Evolutionary conservation across 169 alveolate species (phyloP), one percentile per base, ranked within the genome.

Genomic region (Plasmodium fragile): DNA sequence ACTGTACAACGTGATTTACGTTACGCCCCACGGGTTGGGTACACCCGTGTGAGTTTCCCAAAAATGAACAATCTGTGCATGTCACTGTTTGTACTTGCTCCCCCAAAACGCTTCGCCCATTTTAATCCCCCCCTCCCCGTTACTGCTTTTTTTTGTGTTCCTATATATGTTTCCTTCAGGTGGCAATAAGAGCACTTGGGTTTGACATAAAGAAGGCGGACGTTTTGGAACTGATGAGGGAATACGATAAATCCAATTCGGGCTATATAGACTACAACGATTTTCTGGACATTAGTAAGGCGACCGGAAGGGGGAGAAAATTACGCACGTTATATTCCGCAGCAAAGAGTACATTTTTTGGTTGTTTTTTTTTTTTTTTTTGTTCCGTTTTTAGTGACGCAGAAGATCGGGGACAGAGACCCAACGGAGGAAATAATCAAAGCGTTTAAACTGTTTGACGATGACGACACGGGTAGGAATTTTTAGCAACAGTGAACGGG

Each of bases 181-280:
- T 99, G 18, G 99, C 99, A n/a, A 98, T 99, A 99, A 94, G 99
- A 75, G 99, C 99, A 1, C 97, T 99, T 32, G 99, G 99, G 3
- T 99, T 99, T 92, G 99, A 99, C 72, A 98, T 98, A 22, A 98
- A 98, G 96, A 99, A 98, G 93, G 99, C 98, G 71, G 99, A 98
- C 80, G 99, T 99, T 65, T 92, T 96, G 92, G 98, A 97, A 72
- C 93, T 97, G 70, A 97, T 97, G 97, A 84, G 96, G 83, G 97
- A 97, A 79, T 98, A 98, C 73, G 99, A 98, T 84, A 96, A 94
- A 73, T 98, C 98, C 41, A 95, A 94, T 53, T 92, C 98, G 8
- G 98, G 98, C 7, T 89, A 94, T 36, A 92, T 97, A 13, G 98
- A 97, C 65, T 97, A 95, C 92, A 96, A 94, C 22, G 98, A 96